Evolutionary conservation across 441 rosid species (phyloP), one percentile per base, ranked within the genome.

Genomic region (Capsella rubella): DNA sequence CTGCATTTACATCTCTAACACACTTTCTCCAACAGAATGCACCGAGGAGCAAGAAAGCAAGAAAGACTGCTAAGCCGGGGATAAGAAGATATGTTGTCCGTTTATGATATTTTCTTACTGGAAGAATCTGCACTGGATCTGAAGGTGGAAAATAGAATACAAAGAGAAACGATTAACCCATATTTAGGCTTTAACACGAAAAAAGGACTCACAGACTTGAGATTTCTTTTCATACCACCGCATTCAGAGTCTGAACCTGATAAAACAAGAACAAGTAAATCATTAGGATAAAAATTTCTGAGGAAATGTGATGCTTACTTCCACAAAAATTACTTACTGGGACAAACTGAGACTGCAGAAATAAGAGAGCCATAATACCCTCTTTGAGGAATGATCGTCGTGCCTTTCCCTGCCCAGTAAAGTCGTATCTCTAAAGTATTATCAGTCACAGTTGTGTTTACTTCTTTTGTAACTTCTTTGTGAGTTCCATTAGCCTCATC

Each of bases 391-490:
- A 81, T 76, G 25, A 67, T 3, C 6, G 82, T 83, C 5, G 90
- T 81, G 62, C 89, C 91, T 85, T 79, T 85, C 21, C 91, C 88
- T 4, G 76, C 81, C 84, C 86, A 86, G 18, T 50, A 80, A 11
- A 86, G 49, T 6, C 79, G 75, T 31, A 83, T 83, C 72, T 84
- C 87, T 53, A 87, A 28, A 25, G 72, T 78, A 46, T 75, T 62
- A 71, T 84, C 58, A 1, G 46, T 77, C 39, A 85, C 87, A 1
- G 15, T 72, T 1, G 67, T 62, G 52, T 73, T 74, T 31, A 73
- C 67, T 45, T 73, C 28, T 70, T 2, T 74, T 55, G 71, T 43
- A 16, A 67, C 72, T 42, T 77, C 82, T 56, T 60, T 79, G 43
- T 52, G 80, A 67, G 74, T 73, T 15, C 86, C 85, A 51, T 77